Base-by-base conservation (phyloP, 2,329 filamentous ascomycete genomes). In the Hymenoscyphus repandus region DNA sequence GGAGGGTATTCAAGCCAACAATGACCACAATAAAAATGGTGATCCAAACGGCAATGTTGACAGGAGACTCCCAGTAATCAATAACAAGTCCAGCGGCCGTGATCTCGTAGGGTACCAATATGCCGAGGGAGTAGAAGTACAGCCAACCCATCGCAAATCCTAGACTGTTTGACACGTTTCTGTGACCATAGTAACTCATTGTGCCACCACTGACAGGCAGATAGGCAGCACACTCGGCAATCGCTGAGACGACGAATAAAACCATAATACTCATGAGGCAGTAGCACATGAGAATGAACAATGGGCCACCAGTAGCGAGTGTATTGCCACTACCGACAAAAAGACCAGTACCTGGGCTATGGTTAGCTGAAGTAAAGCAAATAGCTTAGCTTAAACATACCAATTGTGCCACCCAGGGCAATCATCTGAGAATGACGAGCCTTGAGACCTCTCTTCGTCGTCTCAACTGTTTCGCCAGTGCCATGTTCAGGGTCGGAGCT, bases 211-310 rank as follows among this genome's bases (percentile, higher is more conserved):
- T 51, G 13, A 82, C 66, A 3, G 81, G 78, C 46, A 85, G 74
- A 70, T 80, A 83, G 31, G 81, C 75, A 18, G 80, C 78, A 70
- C 85, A 78, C 66, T 81, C 78, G 17, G 74, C 74, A 49, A 75
- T 71, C 44, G 70, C 72, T 43, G 74, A 75, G 49, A 83, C 75
- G 60, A 73, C 65, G 32, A 64, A 64, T 53, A 68, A 69, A 41
- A 78, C 65, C 57, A 77, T 53, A 17, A 74, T 66, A 36, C 70
- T 68, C 47, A 77, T 68, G 49, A 77, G 66, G 9, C 64, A 58
- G 59, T 70, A 72, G 57, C 72, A 70, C 53, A 72, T 65, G 40
- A 78, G 63, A 11, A 72, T 66, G 34, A 71, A 71, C 11, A 69
- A 66, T 27, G 73, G 71, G n/a, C 73, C 74, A 60, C 72, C 72